Conservation (phyloP, 441 rosid species). For the Corymbia citriodora region DNA sequence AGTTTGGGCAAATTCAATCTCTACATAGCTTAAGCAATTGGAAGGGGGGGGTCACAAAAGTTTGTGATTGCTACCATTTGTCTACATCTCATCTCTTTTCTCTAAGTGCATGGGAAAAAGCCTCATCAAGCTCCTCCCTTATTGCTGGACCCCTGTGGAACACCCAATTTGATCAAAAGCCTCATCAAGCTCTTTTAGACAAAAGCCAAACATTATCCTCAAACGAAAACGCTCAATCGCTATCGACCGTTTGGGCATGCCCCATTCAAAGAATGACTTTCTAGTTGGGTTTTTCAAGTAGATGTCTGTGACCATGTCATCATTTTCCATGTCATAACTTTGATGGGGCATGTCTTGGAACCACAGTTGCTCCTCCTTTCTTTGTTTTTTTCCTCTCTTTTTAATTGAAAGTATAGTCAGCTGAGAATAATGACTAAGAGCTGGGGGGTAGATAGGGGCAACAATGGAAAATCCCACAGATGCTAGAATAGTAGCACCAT, state of each 20-base stretch:
- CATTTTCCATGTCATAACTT: neutral
- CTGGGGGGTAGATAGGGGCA: neutral
- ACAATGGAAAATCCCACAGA: neutral
- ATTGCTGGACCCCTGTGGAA: neutral
- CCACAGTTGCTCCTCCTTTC: neutral
- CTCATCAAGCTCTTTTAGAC: neutral
- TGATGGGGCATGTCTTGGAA: neutral
- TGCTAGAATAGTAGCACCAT: neutral
- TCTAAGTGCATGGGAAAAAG: neutral
- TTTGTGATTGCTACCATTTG: neutral
- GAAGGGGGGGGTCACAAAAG: neutral
- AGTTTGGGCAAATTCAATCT: neutral
- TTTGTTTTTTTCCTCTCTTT: too few species aligned
- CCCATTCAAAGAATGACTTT: neutral
- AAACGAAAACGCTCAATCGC: neutral
- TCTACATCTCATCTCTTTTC: neutral
- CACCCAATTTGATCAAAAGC: neutral
- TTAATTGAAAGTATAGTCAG: neutral
- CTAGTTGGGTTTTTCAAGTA: neutral
- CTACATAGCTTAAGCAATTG: neutral
- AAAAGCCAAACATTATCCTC: neutral
- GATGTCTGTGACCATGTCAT: neutral
- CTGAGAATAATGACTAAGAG: neutral
- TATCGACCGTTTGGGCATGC: neutral
- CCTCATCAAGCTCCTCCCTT: neutral